Evolutionary conservation across 1,284 basidiomycete genomes (phyloP).

Genomic region (Chondrostereum purpureum): DNA sequence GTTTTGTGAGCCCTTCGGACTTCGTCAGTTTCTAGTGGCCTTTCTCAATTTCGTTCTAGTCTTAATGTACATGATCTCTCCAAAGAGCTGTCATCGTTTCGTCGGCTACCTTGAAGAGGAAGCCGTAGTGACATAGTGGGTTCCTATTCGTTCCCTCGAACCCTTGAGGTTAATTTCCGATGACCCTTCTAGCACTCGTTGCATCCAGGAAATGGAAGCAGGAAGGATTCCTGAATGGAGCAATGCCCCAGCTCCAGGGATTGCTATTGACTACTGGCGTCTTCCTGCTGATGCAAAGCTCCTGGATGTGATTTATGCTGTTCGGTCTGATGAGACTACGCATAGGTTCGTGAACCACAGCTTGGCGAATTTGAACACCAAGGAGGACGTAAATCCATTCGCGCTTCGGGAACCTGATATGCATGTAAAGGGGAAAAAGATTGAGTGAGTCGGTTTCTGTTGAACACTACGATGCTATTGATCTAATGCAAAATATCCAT

Average conservation of each 20-base stretch:
- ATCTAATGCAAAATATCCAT: not conserved
- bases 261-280: conserved; percentile 95
- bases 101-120: conserved; percentile 92
- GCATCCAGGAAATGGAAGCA: conserved; percentile 80
- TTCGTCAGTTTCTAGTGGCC: conserved; percentile 10
- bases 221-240: conserved; percentile 84
- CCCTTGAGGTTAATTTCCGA: not conserved
- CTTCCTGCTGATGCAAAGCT: conserved; percentile 68
- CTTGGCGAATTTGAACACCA: conserved; percentile 74
- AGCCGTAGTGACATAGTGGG: conserved; percentile 83
- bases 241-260: conserved; percentile 71
- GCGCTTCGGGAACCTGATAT: conserved; percentile 87
- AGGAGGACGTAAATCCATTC: conserved; percentile 85
- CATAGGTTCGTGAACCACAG: conserved; percentile 94
- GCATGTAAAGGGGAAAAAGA: conserved; percentile 67
- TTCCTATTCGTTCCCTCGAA: conserved; percentile 13
- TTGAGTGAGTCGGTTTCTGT: conserved; percentile 60
- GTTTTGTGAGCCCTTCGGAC: conserved; percentile 58
- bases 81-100: conserved; percentile 85
- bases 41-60: conserved; percentile 33
- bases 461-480: conserved; percentile 3
- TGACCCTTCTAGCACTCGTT: conserved; percentile 75
- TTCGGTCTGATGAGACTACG: conserved; percentile 88
- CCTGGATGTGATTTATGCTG: conserved; percentile 84
- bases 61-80: conserved; percentile 78